phyloP scores from a whole-genome alignment of 106 monocot species.

The Vanilla planifolia region DNA sequence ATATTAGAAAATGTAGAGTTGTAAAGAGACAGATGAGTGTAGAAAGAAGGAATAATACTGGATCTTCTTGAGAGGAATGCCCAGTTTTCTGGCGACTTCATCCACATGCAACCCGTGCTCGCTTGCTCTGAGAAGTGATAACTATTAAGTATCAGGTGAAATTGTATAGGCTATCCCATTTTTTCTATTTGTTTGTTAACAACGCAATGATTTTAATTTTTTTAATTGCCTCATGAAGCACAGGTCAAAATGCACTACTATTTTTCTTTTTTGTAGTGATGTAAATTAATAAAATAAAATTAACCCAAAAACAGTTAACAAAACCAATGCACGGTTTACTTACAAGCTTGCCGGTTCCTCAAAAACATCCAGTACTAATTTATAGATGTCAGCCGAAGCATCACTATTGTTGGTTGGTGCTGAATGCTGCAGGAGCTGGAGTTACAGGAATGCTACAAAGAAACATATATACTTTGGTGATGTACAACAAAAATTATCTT shows the following conservation, averaged over 20 bases:
- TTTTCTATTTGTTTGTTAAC: not conserved
- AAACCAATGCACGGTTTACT: slow-evolving; percentile 20
- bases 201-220: not conserved
- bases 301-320: too few species aligned
- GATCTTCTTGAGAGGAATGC: slow-evolving; percentile 48
- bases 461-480: too few species aligned
- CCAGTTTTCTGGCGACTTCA: slow-evolving; percentile 53
- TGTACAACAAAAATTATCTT: not conserved
- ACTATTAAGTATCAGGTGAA: too few species aligned
- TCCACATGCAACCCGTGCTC: slow-evolving; percentile 78
- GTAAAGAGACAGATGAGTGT: too few species aligned
- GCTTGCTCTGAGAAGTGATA: slow-evolving; percentile 14
- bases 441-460: not conserved
- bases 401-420: slow-evolving; percentile 8
- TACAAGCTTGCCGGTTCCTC: slow-evolving; percentile 62
- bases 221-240: not conserved
- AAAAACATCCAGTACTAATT: slow-evolving; percentile 57
- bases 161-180: not conserved
- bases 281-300: not conserved
- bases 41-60: slow-evolving; percentile 30
- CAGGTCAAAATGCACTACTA: not conserved
- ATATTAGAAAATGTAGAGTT: too few species aligned
- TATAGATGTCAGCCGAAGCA: slow-evolving; percentile 29
- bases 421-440: slow-evolving; percentile 12
- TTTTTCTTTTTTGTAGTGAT: too few species aligned